phyloP scores from a whole-genome alignment of 2,329 filamentous ascomycete genomes.

The Hymenoscyphus infarciens region DNA sequence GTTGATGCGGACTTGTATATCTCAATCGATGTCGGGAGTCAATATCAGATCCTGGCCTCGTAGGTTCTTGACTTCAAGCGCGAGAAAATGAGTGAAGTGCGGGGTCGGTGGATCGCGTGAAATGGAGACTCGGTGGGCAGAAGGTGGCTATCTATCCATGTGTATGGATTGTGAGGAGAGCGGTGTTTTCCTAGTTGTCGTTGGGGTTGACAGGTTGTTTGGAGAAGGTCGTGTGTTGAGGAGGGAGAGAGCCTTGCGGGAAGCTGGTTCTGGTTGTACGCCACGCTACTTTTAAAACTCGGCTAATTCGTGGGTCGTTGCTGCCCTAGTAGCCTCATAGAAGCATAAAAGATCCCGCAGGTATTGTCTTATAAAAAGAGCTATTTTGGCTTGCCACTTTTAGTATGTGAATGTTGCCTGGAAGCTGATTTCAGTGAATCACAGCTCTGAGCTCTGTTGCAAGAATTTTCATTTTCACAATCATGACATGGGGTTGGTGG shows the following conservation, averaged over 20 bases:
- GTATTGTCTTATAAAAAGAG: background rate
- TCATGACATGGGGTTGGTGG: background rate
- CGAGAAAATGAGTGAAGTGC: constrained; percentile 26
- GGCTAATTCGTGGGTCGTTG: constrained; percentile 1
- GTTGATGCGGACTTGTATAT: constrained; percentile 25
- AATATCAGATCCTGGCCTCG: constrained; percentile 10
- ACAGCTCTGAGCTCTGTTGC: background rate
- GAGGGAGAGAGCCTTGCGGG: background rate
- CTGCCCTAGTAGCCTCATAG: background rate
- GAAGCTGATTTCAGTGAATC: background rate
- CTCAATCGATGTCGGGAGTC: constrained; percentile 30
- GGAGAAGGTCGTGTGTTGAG: constrained; percentile 3
- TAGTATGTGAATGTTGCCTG: background rate
- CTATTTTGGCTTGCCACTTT: background rate
- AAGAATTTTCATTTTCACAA: constrained; percentile 2
- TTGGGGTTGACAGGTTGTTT: background rate
- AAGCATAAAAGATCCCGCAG: background rate
- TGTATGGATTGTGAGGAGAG: constrained; percentile 13
- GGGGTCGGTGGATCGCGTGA: constrained; percentile 25
- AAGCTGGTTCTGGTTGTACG: background rate
- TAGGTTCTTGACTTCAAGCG: constrained; percentile 19
- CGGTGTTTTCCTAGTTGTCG: background rate
- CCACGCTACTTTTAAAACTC: constrained; percentile 3
- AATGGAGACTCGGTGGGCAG: constrained; percentile 11
- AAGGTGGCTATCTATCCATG: constrained; percentile 25